Evolutionary conservation across 495 filamentous ascomycete genomes (phyloP).

Genomic region (Cercophora scortea): DNA sequence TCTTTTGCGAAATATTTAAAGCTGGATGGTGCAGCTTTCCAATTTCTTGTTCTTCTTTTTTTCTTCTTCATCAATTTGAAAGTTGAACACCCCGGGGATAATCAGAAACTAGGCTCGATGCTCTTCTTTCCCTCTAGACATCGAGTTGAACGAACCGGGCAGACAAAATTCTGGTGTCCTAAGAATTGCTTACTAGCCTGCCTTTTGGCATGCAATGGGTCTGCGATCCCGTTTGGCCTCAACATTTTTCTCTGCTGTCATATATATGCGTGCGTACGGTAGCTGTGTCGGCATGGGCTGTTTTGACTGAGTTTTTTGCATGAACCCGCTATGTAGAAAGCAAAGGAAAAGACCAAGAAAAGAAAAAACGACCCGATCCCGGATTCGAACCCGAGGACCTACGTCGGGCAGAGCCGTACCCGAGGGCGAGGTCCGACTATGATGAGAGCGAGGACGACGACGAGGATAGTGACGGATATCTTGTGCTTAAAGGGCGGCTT

Average conservation of each 20-base stretch:
- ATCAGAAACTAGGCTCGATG: conserved; percentile 37
- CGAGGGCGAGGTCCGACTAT: no score
- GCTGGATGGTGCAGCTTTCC: background rate
- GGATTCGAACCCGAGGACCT: no score
- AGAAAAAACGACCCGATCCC: no score
- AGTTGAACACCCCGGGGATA: conserved; percentile 36
- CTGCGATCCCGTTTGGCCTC: conserved; percentile 45
- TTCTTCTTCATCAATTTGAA: conserved; percentile 28
- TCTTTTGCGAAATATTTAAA: background rate
- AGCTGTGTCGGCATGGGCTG: no score
- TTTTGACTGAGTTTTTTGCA: no score
- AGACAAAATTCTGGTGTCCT: conserved; percentile 35
- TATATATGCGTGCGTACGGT: no score
- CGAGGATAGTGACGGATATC: no score
- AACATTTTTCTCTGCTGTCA: conserved; percentile 23
- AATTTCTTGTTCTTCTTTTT: conserved; percentile 9
- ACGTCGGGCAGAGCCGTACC: no score
- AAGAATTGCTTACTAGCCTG: conserved; percentile 41
- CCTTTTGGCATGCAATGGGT: conserved; percentile 22
- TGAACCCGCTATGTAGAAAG: no score
- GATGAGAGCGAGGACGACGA: no score
- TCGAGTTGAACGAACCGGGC: conserved; percentile 43
- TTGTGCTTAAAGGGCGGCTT: no score
- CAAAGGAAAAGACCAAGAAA: no score
- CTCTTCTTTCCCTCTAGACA: conserved; percentile 20